phyloP scores from a whole-genome alignment of 768 basidiomycete genomes.

The Leucosporidium creatinivorum region DNA sequence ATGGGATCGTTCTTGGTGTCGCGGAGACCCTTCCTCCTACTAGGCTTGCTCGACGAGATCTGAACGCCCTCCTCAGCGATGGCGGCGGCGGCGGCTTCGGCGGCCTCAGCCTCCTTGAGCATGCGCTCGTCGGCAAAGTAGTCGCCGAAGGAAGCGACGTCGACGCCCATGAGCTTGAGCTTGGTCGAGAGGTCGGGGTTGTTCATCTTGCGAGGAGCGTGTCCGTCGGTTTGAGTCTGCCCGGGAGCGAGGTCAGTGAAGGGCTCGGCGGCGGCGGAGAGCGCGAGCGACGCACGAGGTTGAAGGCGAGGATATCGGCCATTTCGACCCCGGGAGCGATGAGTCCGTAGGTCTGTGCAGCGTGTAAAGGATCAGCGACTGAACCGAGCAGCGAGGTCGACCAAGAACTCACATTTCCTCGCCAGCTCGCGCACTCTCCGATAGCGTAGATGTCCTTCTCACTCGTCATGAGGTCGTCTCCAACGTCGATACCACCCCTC shows the following conservation, averaged over 20 bases:
- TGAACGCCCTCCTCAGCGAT: conserved; percentile 25
- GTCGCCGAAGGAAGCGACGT: conserved; percentile 63
- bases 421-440: conserved; percentile 68
- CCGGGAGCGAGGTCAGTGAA: conserved; percentile 37
- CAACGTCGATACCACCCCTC: conserved; percentile 55
- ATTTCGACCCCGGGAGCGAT: conserved; percentile 64
- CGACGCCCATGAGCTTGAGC: conserved; percentile 54
- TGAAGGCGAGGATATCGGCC: conserved; percentile 68
- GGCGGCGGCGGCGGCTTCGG: not conserved
- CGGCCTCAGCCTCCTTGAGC: conserved; percentile 21
- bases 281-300: conserved; percentile 43
- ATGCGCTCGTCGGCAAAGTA: conserved; percentile 56
- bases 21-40: conserved; percentile 31
- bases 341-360: conserved; percentile 53
- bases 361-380: not conserved
- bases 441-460: conserved; percentile 60
- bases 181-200: conserved; percentile 64
- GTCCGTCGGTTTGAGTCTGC: conserved; percentile 47
- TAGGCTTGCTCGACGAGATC: conserved; percentile 18
- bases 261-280: too few species aligned
- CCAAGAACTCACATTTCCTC: conserved; percentile 43
- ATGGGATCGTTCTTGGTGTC: conserved; percentile 46
- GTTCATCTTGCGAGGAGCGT: conserved; percentile 52
- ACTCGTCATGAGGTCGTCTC: conserved; percentile 55
- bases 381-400: not conserved